A percentile compares a stretch with the other conserved stretches of the same genome.
These are phyloP conservation scores for Pseudozyma sp. DNA, from an alignment of 1,284 basidiomycete genomes.

Conservation along the genomic window DNA sequence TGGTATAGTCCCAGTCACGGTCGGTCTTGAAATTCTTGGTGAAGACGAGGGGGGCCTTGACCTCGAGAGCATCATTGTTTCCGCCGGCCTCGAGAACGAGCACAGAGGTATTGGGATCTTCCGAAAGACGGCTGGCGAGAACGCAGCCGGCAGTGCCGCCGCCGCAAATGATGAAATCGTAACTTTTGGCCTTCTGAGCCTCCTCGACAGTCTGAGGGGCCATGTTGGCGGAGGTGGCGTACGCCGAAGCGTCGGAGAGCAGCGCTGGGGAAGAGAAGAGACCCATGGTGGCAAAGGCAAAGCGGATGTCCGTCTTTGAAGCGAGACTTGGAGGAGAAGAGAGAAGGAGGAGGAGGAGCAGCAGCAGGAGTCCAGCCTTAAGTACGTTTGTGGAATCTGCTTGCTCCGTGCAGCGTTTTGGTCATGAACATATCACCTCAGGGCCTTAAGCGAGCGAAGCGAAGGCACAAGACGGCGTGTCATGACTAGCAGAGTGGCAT, in stretches of 20 bases:
- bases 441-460: too few species aligned
- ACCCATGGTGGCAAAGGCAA: constrained; percentile 30
- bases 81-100: constrained; percentile 59
- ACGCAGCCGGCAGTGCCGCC: constrained; percentile 60
- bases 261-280: constrained; percentile 39
- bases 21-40: constrained; percentile 55
- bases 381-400: too few species aligned
- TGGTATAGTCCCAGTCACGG: constrained; percentile 60
- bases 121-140: constrained; percentile 53
- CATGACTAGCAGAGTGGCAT: too few species aligned
- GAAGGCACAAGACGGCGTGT: too few species aligned
- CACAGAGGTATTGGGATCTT: constrained; percentile 52
- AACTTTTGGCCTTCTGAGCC: constrained; percentile 41
- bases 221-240: constrained; percentile 40
- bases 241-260: constrained; percentile 29
- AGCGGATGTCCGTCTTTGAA: background rate
- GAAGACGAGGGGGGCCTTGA: constrained; percentile 52
- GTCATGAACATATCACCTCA: too few species aligned
- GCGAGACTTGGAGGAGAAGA: background rate
- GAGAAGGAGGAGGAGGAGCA: background rate
- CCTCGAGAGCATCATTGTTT: constrained; percentile 49
- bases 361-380: too few species aligned
- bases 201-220: constrained; percentile 37
- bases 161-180: constrained; percentile 58
- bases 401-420: too few species aligned